Evolutionary conservation across 768 basidiomycete species (phyloP).

Genomic region (Pulveroboletus frians): DNA sequence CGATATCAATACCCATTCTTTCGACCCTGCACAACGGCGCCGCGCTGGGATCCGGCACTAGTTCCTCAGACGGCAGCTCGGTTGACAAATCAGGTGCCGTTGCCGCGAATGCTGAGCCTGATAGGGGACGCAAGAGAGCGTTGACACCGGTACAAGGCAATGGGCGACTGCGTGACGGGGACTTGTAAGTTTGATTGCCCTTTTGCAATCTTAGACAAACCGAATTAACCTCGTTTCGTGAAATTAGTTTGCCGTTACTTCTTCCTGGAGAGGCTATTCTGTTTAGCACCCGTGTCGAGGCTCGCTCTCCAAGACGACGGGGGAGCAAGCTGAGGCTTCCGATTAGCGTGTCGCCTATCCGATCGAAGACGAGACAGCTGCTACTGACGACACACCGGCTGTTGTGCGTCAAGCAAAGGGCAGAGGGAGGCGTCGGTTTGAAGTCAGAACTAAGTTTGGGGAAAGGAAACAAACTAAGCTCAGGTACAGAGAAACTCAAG

Average conservation of each 20-base stretch:
- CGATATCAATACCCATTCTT: slow-evolving; percentile 10
- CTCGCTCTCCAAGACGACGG: slow-evolving; percentile 48
- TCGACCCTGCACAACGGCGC: slow-evolving; percentile 1
- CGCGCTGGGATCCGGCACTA: slow-evolving; percentile 36
- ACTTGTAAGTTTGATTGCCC: slow-evolving; percentile 38
- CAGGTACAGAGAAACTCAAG: slow-evolving; percentile 15
- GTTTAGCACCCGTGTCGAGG: slow-evolving; percentile 51
- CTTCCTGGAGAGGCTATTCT: slow-evolving; percentile 43
- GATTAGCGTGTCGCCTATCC: slow-evolving; percentile 43
- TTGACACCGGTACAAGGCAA: slow-evolving; percentile 54
- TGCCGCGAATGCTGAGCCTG: slow-evolving; percentile 31
- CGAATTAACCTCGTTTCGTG: not conserved
- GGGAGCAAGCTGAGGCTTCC: slow-evolving; percentile 52
- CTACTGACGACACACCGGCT: slow-evolving; percentile 54
- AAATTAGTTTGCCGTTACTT: slow-evolving; percentile 34
- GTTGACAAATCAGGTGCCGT: slow-evolving; percentile 31
- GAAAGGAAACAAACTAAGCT: slow-evolving; percentile 2
- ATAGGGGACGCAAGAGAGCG: slow-evolving; percentile 49
- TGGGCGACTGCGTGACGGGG: slow-evolving; percentile 30
- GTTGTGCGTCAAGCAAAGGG: slow-evolving; percentile 50
- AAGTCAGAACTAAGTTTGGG: slow-evolving; percentile 50
- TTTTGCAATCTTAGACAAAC: not conserved
- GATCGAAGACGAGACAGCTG: slow-evolving; percentile 49
- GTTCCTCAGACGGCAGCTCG: slow-evolving; percentile 47
- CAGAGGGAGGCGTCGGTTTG: slow-evolving; percentile 34